Evolutionary conservation across 179 eudicot species (phyloP), one percentile per base, ranked within the genome.

Genomic region (Beta lomatogona): DNA sequence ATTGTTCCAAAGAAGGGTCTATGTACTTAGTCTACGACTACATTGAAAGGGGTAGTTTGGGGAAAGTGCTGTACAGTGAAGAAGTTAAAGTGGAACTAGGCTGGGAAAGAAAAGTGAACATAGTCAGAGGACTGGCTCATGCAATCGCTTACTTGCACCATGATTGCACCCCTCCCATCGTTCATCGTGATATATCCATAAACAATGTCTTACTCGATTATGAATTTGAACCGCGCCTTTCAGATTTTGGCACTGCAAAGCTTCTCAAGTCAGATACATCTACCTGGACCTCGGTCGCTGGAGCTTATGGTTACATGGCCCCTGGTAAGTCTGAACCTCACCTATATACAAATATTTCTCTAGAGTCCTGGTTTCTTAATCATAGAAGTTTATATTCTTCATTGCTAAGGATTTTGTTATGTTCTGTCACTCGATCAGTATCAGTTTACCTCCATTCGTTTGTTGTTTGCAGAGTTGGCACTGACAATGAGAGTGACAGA

Each of bases 141-240:
- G 88, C 83, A 5, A 12, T 83, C 19, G 81, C 82, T 3, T 86
- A 86, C 71, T 74, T 86, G 86, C 88, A 86, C 60, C 88, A 86
- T 55, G 71, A 70, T 41, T 83, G 86, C 53, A 10, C 8, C 1
- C 84, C 84, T 9, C 79, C 88, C 1, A 31, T 80, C 9, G 78
- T 73, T 52, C 82, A 80, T 46, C 60, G 78, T 9, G 82, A 73
- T 28, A 52, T 80, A 45, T 80, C 73, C 11, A 73, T 61, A 58
- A 80, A 80, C 31, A 80, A 80, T 41, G 14, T 80, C 9, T 80
- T 73, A 19, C 5, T 73, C 48, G 25, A 52, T 52, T 48, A 77
- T 25, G 2, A 72, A 28, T 25, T 80, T 28, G 78, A 80, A n/a
- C 65, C 82, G 11, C 65, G 36, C 19, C 72, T 80, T 11, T 73